Evolutionary conservation across 306 rosid species (phyloP), one percentile per base, ranked within the genome.

Genomic region (Acmispon strigosus): DNA sequence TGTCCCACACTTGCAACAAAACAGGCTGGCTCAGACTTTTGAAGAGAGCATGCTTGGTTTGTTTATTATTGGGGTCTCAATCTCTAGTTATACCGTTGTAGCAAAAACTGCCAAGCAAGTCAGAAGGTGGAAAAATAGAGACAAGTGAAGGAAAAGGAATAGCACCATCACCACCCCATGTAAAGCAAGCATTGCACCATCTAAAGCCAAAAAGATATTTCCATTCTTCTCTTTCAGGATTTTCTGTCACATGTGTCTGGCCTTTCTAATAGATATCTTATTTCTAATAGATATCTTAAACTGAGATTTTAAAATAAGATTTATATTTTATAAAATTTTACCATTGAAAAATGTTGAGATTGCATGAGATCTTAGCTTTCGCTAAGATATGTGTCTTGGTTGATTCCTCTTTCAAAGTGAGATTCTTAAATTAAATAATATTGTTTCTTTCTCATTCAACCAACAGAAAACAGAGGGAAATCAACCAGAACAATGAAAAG

Each of bases 61-160:
- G 60, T 72, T 70, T 74, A 18, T 5, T 32, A 45, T 43, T 66
- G 43, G 68, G 61, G 76, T 70, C 76, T 69, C 83, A 78, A 24
- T 69, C 67, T 62, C 75, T 74, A 45, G 53, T 58, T 59, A 47
- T 18, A 24, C 78, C 76, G 49, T 48, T 52, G 69, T 61, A 42
- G 69, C 79, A 71, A 83, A 70, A 78, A 52, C 69, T 83, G 81
- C 75, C 66, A 49, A 70, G 48, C 29, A 8, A 51, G 52, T 57
- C 75, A 64, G 66, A 4, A 43, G 58, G 18, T 42, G 17, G 41
- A 74, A 66, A 74, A 59, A 57, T 64, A 49, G 62, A 75, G 62
- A 64, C 72, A 82, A 68, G 29, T 17, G 48, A 62, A 69, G 52
- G 51, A 45, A 69, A 70, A 64, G 62, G 63, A 74, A 75, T 62